Conservation (phyloP, 208 protist species). For the Angomonas ambiguus region DNA sequence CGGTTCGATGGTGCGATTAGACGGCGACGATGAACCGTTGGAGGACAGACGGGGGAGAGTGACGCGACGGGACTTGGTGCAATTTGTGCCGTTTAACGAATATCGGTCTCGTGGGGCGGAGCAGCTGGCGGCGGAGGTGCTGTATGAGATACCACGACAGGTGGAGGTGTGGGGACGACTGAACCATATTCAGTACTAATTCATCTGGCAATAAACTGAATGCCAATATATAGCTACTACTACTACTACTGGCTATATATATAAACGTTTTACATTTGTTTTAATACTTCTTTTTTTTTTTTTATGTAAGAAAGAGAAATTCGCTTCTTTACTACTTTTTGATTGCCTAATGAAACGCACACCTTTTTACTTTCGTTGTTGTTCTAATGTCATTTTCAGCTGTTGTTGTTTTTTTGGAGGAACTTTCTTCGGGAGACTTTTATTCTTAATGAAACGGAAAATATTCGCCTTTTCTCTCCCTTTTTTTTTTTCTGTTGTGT, state of each 20-base stretch:
- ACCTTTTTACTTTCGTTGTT: too few relatives aligned
- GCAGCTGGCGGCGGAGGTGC: constrained; percentile 41
- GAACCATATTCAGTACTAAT: constrained; percentile 1
- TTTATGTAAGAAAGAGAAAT: not conserved
- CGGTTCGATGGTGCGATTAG: constrained; percentile 86
- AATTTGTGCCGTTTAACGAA: constrained; percentile 69
- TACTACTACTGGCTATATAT: too few relatives aligned
- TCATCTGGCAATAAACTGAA: not conserved
- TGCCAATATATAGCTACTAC: too few relatives aligned
- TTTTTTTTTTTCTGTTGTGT: constrained; percentile 3
- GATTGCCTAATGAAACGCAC: too few relatives aligned
- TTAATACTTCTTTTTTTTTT: constrained; percentile 6
- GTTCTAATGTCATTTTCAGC: too few relatives aligned
- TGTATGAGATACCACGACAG: constrained; percentile 47
- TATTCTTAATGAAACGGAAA: too few relatives aligned
- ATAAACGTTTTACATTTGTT: constrained; percentile 3
- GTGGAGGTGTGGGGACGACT: constrained; percentile 29
- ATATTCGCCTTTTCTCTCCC: not conserved
- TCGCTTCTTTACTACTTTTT: not conserved
- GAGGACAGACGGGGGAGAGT: not conserved
- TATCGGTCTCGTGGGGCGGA: constrained; percentile 23
- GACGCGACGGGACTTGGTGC: constrained; percentile 48
- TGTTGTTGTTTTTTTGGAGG: too few relatives aligned
- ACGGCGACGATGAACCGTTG: constrained; percentile 73
- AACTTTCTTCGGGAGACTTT: too few relatives aligned